These are phyloP conservation scores for Stylosanthes scabra DNA, from an alignment of 331 rosid species.

Conservation along the genomic window DNA sequence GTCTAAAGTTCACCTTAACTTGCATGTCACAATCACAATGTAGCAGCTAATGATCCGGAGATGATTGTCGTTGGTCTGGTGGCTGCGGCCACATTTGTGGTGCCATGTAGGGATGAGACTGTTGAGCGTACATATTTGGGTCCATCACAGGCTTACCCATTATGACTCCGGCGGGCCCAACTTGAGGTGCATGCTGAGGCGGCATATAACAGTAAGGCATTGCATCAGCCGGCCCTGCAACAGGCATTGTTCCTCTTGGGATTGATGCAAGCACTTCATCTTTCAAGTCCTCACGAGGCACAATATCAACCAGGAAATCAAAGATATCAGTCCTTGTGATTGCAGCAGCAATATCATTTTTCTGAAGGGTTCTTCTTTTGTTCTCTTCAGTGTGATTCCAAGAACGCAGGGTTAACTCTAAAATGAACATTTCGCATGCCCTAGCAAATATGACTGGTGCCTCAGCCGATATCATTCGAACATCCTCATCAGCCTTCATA, in stretches of 20 bases:
- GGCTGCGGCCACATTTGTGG: slow-evolving; percentile 87
- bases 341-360: slow-evolving; percentile 82
- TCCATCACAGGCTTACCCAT: slow-evolving; percentile 96
- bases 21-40: slow-evolving; percentile 10
- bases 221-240: slow-evolving; percentile 78
- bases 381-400: slow-evolving; percentile 79
- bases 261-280: slow-evolving; percentile 83
- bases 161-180: slow-evolving; percentile 78
- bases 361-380: slow-evolving; percentile 71
- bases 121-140: slow-evolving; percentile 76
- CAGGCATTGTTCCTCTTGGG: slow-evolving; percentile 87
- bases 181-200: slow-evolving; percentile 73
- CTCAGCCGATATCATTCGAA: slow-evolving; percentile 82
- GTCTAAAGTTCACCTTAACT: slow-evolving; percentile 47
- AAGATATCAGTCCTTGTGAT: slow-evolving; percentile 73
- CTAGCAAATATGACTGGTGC: slow-evolving; percentile 72
- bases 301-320: slow-evolving; percentile 75
- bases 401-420: slow-evolving; percentile 74
- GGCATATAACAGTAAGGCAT: slow-evolving; percentile 83
- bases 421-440: slow-evolving; percentile 81
- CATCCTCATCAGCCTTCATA: slow-evolving; percentile 84
- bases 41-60: slow-evolving; percentile 71
- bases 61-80: slow-evolving; percentile 67
- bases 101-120: slow-evolving; percentile 74
- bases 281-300: slow-evolving; percentile 73